Percentiles rank a stretch among this genome's conserved stretches.
Evolutionary conservation across 2,329 filamentous ascomycete genomes (phyloP).

Genomic region (Didymella glomerata): DNA sequence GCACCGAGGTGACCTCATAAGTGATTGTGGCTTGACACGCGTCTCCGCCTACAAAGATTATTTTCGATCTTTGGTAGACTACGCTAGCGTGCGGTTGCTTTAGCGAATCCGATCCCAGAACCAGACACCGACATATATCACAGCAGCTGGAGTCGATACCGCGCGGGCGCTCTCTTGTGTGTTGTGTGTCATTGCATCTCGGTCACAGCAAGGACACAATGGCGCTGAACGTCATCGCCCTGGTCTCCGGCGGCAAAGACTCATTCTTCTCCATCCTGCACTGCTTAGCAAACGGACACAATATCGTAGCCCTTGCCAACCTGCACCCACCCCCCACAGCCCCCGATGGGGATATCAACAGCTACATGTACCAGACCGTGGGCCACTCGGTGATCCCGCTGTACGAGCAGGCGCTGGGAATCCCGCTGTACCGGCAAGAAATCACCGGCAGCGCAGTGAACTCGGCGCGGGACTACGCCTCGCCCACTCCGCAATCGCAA

Average conservation of each 20-base stretch:
- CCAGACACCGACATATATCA: conserved; percentile 9
- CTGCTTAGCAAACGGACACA: conserved; percentile 85
- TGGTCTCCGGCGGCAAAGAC: conserved; percentile 97
- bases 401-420: conserved; percentile 77
- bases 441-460: conserved; percentile 78
- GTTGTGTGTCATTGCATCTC: background rate
- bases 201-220: conserved; percentile 1
- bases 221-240: conserved; percentile 72
- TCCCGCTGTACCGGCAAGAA: conserved; percentile 83
- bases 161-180: background rate
- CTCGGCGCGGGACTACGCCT: conserved; percentile 73
- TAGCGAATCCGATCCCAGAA: conserved; percentile 16
- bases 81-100: conserved; percentile 19
- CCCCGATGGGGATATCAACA: conserved; percentile 76
- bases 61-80: conserved; percentile 18
- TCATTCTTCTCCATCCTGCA: conserved; percentile 94
- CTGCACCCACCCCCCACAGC: conserved; percentile 67
- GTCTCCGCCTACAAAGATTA: background rate
- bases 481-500: conserved; percentile 17
- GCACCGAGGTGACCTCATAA: background rate
- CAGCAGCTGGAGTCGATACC: conserved; percentile 7
- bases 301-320: conserved; percentile 87
- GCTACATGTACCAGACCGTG: conserved; percentile 99
- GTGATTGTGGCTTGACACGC: conserved; percentile 5
- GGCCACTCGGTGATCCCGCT: conserved; percentile 87